Evolutionary conservation across 2,329 filamentous ascomycete species (phyloP).

Genomic region (Chaetomium globosum): DNA sequence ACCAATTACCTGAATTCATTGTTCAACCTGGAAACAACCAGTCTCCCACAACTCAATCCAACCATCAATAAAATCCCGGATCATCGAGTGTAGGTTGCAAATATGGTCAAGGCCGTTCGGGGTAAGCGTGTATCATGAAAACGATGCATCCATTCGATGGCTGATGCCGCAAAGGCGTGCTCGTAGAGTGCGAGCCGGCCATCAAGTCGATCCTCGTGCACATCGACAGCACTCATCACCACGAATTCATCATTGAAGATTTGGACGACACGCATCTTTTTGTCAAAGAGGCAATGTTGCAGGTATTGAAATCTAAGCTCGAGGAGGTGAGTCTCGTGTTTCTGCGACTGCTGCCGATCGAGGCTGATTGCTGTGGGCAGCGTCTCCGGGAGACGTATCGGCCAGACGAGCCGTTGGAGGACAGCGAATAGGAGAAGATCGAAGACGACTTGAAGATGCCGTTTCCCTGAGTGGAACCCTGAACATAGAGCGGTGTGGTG

Average conservation of each 20-base stretch:
- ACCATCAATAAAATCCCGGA: neutral
- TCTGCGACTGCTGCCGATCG: conserved; percentile 1
- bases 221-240: conserved; percentile 70
- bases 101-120: conserved; percentile 33
- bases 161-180: conserved; percentile 57
- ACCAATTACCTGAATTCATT: neutral
- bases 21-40: neutral
- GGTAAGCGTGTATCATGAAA: conserved; percentile 20
- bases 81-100: neutral
- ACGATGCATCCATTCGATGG: neutral
- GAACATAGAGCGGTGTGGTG: neutral
- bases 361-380: conserved; percentile 24
- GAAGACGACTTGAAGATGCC: neutral
- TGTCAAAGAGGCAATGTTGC: conserved; percentile 73
- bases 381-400: conserved; percentile 42
- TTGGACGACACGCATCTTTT: conserved; percentile 76
- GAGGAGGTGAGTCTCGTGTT: conserved; percentile 59
- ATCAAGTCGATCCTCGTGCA: conserved; percentile 84
- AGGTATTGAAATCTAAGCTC: conserved; percentile 66
- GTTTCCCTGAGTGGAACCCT: neutral
- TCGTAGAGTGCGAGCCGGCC: conserved; percentile 81
- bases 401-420: conserved; percentile 38
- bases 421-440: conserved; percentile 30
- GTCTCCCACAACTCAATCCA: neutral
- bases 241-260: conserved; percentile 73